Percentiles rank a stretch among this genome's conserved stretches.
Conservation (phyloP, 2,329 filamentous ascomycete genomes). For the Nannizziopsis barbatae region DNA sequence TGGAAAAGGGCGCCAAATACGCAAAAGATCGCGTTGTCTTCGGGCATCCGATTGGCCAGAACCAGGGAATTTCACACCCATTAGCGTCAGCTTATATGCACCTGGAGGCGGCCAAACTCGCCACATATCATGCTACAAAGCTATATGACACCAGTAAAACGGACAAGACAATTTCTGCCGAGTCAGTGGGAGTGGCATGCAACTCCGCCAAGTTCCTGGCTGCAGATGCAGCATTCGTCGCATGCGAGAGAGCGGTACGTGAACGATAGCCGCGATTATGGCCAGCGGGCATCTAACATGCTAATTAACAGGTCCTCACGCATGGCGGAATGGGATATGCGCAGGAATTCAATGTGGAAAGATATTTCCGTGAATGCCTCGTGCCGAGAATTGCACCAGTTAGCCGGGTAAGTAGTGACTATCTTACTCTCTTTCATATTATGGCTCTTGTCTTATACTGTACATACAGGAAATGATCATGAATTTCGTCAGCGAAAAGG, state of each 20-base stretch:
- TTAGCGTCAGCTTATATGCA: slow-evolving; percentile 50
- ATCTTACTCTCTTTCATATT: background rate
- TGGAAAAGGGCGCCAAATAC: slow-evolving; percentile 52
- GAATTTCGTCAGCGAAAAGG: slow-evolving; percentile 37
- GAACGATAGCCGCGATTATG: slow-evolving; percentile 43
- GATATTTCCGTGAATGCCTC: slow-evolving; percentile 49
- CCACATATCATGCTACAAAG: slow-evolving; percentile 50
- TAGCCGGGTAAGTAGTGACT: slow-evolving; percentile 25
- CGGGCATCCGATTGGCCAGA: slow-evolving; percentile 47
- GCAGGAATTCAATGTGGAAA: slow-evolving; percentile 51
- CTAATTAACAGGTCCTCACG: slow-evolving; percentile 26
- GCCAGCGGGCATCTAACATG: background rate
- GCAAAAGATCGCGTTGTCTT: slow-evolving; percentile 55
- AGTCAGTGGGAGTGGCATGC: slow-evolving; percentile 50
- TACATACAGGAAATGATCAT: slow-evolving; percentile 36
- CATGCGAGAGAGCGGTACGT: slow-evolving; percentile 48
- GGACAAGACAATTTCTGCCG: slow-evolving; percentile 43
- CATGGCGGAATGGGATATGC: slow-evolving; percentile 56
- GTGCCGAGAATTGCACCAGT: slow-evolving; percentile 51
- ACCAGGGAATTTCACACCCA: slow-evolving; percentile 50
- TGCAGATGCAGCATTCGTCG: slow-evolving; percentile 50
- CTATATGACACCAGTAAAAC: slow-evolving; percentile 46
- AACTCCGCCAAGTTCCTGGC: slow-evolving; percentile 50
- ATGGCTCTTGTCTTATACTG: background rate
- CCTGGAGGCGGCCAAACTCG: slow-evolving; percentile 50